phyloP scores from a whole-genome alignment of 345 rosid species.

The Citrus trifoliata region DNA sequence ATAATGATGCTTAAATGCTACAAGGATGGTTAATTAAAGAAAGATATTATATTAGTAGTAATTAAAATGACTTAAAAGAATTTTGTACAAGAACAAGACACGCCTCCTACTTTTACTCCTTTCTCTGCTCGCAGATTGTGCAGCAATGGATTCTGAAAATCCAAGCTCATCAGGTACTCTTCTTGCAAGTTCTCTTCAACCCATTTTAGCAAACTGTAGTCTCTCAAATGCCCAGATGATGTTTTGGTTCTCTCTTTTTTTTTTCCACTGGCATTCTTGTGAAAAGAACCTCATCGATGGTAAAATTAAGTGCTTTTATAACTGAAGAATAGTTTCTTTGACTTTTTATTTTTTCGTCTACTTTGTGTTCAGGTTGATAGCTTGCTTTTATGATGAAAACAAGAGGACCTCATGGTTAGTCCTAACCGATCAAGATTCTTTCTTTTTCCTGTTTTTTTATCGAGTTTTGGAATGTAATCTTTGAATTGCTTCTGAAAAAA shows the following conservation, averaged over 20 bases:
- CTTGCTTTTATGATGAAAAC: neutral
- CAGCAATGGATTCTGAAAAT: slow-evolving; percentile 3
- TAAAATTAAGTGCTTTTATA: neutral
- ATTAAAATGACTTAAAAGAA: neutral
- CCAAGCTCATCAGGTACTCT: slow-evolving; percentile 20
- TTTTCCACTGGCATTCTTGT: neutral
- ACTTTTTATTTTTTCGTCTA: neutral
- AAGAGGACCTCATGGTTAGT: neutral
- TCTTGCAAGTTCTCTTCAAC: slow-evolving; percentile 14
- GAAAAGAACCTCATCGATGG: neutral
- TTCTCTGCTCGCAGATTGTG: slow-evolving; percentile 10
- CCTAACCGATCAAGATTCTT: neutral
- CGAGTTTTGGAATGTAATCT: neutral
- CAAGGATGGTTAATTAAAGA: neutral
- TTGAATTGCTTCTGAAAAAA: neutral
- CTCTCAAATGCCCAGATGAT: slow-evolving; percentile 20
- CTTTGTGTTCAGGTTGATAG: slow-evolving; percentile 18
- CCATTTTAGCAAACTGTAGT: slow-evolving; percentile 17
- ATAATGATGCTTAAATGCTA: neutral
- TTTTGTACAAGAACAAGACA: neutral
- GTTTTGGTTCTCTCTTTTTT: slow-evolving; percentile 5
- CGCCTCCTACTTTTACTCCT: neutral
- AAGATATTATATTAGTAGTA: no score
- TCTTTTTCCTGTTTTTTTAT: neutral
- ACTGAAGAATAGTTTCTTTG: neutral